A percentile compares a stretch with the other conserved stretches of the same genome.
These are phyloP conservation scores for Thalassiosira profunda DNA, from an alignment of 108 stramenopile species.

Conservation along the genomic window DNA sequence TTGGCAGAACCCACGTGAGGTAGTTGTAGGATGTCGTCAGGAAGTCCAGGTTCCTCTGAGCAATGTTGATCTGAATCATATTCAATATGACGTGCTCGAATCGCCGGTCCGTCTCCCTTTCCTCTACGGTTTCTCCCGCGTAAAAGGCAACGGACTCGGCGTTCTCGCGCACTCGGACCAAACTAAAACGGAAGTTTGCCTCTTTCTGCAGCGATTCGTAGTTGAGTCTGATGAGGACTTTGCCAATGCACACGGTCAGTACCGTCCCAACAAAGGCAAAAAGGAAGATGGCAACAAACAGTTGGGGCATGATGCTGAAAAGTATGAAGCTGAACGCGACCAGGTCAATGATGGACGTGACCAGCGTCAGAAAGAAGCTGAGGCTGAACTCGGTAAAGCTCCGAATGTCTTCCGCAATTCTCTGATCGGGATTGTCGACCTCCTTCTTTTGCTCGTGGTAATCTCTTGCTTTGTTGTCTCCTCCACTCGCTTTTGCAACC, in stretches of 20 bases:
- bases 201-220: conserved; percentile 61
- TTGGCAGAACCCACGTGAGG: conserved; percentile 68
- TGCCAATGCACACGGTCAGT: conserved; percentile 47
- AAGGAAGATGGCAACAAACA: conserved; percentile 66
- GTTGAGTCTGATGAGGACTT: conserved; percentile 60
- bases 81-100: conserved; percentile 62
- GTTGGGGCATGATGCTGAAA: conserved; percentile 59
- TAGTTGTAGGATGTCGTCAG: conserved; percentile 71
- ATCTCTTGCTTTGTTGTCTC: background rate
- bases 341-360: conserved; percentile 75
- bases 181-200: conserved; percentile 75
- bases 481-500: background rate
- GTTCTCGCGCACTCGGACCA: conserved; percentile 83
- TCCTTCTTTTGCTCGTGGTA: conserved; percentile 25
- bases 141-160: conserved; percentile 85
- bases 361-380: conserved; percentile 61
- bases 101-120: conserved; percentile 47
- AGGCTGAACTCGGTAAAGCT: conserved; percentile 71
- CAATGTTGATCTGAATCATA: conserved; percentile 56
- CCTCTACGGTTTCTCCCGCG: conserved; percentile 65
- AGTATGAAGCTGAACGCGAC: conserved; percentile 71
- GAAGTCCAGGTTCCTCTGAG: conserved; percentile 74
- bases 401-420: conserved; percentile 77
- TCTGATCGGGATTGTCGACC: conserved; percentile 82
- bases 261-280: conserved; percentile 65